These are phyloP conservation scores for Colletotrichum sp. DNA, from an alignment of 2,329 filamentous ascomycete genomes.

Conservation along the genomic window DNA sequence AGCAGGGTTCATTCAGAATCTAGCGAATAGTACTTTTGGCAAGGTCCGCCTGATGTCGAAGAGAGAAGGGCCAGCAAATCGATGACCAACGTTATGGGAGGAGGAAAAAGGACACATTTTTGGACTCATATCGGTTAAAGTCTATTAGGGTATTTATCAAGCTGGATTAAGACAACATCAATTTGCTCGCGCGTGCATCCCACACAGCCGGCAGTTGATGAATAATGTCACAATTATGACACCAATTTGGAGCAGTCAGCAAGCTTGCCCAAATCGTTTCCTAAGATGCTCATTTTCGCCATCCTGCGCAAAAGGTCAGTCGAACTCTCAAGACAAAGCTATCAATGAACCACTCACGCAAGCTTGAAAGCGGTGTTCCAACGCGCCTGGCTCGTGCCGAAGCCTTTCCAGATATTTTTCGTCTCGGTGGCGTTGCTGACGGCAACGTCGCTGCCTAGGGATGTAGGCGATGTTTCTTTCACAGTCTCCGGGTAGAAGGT, in stretches of 20 bases:
- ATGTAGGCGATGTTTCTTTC: neutral
- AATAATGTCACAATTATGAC: neutral
- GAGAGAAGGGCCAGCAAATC: neutral
- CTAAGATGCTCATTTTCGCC: conserved; percentile 7
- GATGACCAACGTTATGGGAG: neutral
- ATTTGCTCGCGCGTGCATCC: neutral
- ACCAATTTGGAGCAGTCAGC: conserved; percentile 3
- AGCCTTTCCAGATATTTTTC: neutral
- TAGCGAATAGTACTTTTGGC: neutral
- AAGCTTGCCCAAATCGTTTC: conserved; percentile 4
- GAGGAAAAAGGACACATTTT: neutral
- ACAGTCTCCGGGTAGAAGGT: conserved; percentile 1
- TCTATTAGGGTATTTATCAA: neutral
- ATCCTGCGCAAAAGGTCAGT: neutral
- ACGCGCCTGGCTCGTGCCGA: neutral
- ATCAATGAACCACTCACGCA: neutral
- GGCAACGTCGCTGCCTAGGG: neutral
- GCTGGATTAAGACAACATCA: neutral
- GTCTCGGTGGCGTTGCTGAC: neutral
- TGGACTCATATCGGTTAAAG: neutral
- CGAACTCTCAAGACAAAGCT: neutral
- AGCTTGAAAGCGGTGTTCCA: conserved; percentile 6
- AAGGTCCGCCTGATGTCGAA: neutral
- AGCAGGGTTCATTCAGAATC: neutral
- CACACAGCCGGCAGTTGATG: fast-evolving